phyloP scores from a whole-genome alignment of 345 rosid species.

The Crucihimalaya himalaica region DNA sequence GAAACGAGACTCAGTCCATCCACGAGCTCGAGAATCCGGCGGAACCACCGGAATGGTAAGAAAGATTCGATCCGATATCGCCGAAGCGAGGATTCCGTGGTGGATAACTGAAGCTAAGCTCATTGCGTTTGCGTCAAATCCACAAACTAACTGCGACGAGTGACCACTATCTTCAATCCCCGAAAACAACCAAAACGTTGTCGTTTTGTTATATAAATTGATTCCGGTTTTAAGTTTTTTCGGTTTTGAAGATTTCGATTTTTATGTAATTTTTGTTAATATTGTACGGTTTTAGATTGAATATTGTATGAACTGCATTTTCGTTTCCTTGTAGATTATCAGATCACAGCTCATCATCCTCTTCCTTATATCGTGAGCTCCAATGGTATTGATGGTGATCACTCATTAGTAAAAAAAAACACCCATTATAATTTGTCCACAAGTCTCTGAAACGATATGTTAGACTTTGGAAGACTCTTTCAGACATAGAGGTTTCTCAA shows the following conservation, averaged over 20 bases:
- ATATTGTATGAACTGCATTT: not conserved
- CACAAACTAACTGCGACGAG: constrained; percentile 11
- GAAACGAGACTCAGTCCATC: constrained; percentile 43
- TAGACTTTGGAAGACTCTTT: not conserved
- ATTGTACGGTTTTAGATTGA: not conserved
- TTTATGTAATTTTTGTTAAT: not conserved
- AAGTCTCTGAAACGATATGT: constrained; percentile 3
- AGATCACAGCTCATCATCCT: not conserved
- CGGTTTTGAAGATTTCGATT: too few species aligned
- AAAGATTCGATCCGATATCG: constrained; percentile 44
- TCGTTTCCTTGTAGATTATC: not conserved
- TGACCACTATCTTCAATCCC: constrained; percentile 29
- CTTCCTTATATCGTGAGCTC: not conserved
- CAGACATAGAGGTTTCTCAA: not conserved
- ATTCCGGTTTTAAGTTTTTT: too few species aligned
- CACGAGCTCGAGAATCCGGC: constrained; percentile 40
- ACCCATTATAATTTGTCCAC: not conserved
- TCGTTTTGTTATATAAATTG: too few species aligned
- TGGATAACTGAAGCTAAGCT: constrained; percentile 68
- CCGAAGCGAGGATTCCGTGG: constrained; percentile 50
- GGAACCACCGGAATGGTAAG: constrained; percentile 41
- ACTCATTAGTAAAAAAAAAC: not conserved
- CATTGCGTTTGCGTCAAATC: constrained; percentile 41
- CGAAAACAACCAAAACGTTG: not conserved
- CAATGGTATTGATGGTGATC: not conserved